phyloP scores from a whole-genome alignment of 1,284 basidiomycete species.

The Pseudozyma flocculosa region DNA sequence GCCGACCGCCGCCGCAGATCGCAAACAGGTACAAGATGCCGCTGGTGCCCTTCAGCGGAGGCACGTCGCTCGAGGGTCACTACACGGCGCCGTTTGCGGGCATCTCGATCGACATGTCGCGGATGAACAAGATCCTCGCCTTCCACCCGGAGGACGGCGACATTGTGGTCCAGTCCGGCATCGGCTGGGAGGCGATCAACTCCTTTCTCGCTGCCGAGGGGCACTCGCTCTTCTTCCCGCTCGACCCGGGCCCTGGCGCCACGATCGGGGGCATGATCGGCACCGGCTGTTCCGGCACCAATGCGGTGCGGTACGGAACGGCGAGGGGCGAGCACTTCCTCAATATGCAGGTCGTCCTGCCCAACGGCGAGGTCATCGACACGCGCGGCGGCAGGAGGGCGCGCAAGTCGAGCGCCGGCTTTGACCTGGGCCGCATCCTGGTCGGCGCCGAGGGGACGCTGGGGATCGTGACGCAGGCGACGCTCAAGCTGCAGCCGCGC shows the following conservation, averaged over 20 bases:
- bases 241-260: constrained; percentile 66
- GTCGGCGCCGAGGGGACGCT: constrained; percentile 92
- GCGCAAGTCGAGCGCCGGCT: constrained; percentile 84
- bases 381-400: constrained; percentile 72
- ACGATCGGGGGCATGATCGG: constrained; percentile 90
- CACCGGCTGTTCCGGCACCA: constrained; percentile 66
- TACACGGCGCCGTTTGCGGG: constrained; percentile 36
- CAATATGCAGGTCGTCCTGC: constrained; percentile 66
- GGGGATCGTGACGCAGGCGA: constrained; percentile 88
- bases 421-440: constrained; percentile 86
- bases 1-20: no score
- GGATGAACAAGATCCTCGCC: constrained; percentile 73
- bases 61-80: constrained; percentile 62
- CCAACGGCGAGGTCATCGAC: constrained; percentile 88
- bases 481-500: constrained; percentile 75
- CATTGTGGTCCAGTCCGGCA: constrained; percentile 65
- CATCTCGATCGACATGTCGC: constrained; percentile 76
- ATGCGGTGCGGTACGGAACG: constrained; percentile 87
- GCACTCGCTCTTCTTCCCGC: constrained; percentile 83
- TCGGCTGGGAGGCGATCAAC: constrained; percentile 84
- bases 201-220: constrained; percentile 69
- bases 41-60: constrained; percentile 70
- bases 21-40: constrained; percentile 71
- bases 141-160: constrained; percentile 44
- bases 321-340: constrained; percentile 63